These are phyloP conservation scores for Melastoma candidum DNA, from an alignment of 441 rosid species.

Conservation along the genomic window DNA sequence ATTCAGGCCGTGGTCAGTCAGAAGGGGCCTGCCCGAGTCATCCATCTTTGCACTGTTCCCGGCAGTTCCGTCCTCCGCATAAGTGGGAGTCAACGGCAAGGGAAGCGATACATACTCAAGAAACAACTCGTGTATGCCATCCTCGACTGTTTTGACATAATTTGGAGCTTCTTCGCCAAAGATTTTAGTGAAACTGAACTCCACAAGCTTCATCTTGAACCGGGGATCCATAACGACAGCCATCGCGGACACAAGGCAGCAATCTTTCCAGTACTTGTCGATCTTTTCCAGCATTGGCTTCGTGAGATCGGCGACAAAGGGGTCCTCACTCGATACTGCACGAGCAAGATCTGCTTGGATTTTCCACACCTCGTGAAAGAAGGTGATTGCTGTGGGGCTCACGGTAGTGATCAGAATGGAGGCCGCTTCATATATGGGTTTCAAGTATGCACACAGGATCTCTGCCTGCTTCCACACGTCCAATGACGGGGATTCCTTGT, in stretches of 20 bases:
- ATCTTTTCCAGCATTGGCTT: conserved; percentile 53
- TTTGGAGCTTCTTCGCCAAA: conserved; percentile 61
- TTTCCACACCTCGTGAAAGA: conserved; percentile 83
- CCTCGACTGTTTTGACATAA: conserved; percentile 51
- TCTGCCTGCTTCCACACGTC: conserved; percentile 69
- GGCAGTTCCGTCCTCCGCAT: conserved; percentile 35
- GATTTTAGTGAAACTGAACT: conserved; percentile 68
- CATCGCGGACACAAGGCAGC: conserved; percentile 65
- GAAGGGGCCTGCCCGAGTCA: conserved; percentile 28
- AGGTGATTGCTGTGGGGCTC: conserved; percentile 42
- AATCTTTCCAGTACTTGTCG: conserved; percentile 63
- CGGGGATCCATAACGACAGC: conserved; percentile 88
- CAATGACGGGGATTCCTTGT: conserved; percentile 56
- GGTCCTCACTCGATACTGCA: conserved; percentile 39
- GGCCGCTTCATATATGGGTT: conserved; percentile 64
- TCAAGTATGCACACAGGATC: conserved; percentile 47
- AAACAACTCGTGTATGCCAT: conserved; percentile 68
- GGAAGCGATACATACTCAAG: conserved; percentile 58
- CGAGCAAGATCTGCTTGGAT: conserved; percentile 58
- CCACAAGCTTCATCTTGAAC: conserved; percentile 91
- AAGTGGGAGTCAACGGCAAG: conserved; percentile 38
- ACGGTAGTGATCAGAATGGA: conserved; percentile 33
- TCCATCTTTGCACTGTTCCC: conserved; percentile 26
- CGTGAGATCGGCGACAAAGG: conserved; percentile 32
- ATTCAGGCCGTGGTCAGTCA: conserved; percentile 45